Evolutionary conservation across 495 filamentous ascomycete genomes (phyloP), one percentile per base, ranked within the genome.

Genomic region (Mycothermus thermophilus): DNA sequence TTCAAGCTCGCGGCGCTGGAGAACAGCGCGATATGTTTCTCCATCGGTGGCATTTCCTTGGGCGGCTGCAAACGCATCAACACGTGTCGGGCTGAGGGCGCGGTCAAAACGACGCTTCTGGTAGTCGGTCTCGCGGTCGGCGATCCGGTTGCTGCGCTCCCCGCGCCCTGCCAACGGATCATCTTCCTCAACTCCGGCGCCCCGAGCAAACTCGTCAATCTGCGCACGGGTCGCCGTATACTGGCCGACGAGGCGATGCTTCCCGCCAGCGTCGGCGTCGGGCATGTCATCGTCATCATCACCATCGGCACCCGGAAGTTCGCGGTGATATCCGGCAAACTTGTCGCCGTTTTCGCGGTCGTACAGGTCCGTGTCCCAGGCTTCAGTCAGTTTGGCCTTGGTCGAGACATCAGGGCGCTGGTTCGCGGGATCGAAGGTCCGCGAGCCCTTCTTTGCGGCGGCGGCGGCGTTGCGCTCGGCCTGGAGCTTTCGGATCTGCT

Each of bases 331-430:
- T 37, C 87, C 90, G 15, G 83, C 77, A 60, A 75, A 99, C 57
- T 80, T 93, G 48, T 93, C 79, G 42, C 74, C 78, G 51, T 81
- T 72, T 46, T 46, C 38, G 39, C 79, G 74, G 34, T 87, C 85
- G 70, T 95, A 99, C 24, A 99, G 72, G 22, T 78, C 75, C 24
- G 79, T 95, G 58, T 99, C 90, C 69, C 93, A 92, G 52, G 72
- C 79, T 52, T 96, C 92, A 55, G 80, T 93, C 47, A 99, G 66
- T 59, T 86, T 88, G 57, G 79, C 84, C 77, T 96, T 96, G 55
- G 83, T 88, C 43, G 83, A 87, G 53, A 65, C 69, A 71, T 92
- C 81, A 71, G 75, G 79, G 60, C 88, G 83, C 65, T 94, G 86
- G 67, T 61, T 79, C 54, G 80, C 74, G 41, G 78, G 69, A 66